Conservation (phyloP, 345 rosid species). For the Euphorbia peplus region DNA sequence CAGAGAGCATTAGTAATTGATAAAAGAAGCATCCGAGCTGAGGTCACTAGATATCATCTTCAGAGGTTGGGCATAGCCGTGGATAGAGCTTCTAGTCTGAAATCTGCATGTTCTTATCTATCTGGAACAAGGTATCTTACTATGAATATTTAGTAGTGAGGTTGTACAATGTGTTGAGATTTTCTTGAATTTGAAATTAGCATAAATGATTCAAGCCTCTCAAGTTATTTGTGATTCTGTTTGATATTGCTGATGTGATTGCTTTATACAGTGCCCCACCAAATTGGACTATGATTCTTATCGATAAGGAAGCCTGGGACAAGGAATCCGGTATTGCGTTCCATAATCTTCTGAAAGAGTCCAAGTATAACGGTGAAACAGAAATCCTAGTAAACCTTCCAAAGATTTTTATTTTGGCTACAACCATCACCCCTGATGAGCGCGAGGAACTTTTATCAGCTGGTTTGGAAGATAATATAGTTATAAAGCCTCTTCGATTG, state of each 20-base stretch:
- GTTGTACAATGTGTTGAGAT: slow-evolving; percentile 2
- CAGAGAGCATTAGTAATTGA: slow-evolving; percentile 72
- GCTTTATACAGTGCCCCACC: slow-evolving; percentile 38
- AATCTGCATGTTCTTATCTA: slow-evolving; percentile 38
- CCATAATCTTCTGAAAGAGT: slow-evolving; percentile 31
- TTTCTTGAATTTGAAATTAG: not conserved
- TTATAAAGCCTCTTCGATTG: slow-evolving; percentile 70
- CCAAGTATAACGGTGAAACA: slow-evolving; percentile 21
- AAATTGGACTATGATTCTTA: slow-evolving; percentile 49
- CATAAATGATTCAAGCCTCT: not conserved
- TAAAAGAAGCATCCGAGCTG: slow-evolving; percentile 64
- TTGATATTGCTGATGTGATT: slow-evolving; percentile 14
- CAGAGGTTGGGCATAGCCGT: slow-evolving; percentile 62
- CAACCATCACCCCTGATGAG: slow-evolving; percentile 40
- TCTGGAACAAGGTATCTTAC: slow-evolving; percentile 44
- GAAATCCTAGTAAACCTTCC: slow-evolving; percentile 31
- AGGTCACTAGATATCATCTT: slow-evolving; percentile 75
- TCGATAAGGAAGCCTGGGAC: slow-evolving; percentile 77
- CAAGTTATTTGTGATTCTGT: not conserved
- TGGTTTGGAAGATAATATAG: slow-evolving; percentile 52
- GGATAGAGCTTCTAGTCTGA: slow-evolving; percentile 38
- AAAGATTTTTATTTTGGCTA: slow-evolving; percentile 55
- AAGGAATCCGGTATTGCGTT: slow-evolving; percentile 39
- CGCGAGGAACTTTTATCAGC: slow-evolving; percentile 46
- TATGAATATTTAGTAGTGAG: not conserved